Evolutionary conservation across 768 basidiomycete species (phyloP).

Genomic region (Leccinum aurantiacum): DNA sequence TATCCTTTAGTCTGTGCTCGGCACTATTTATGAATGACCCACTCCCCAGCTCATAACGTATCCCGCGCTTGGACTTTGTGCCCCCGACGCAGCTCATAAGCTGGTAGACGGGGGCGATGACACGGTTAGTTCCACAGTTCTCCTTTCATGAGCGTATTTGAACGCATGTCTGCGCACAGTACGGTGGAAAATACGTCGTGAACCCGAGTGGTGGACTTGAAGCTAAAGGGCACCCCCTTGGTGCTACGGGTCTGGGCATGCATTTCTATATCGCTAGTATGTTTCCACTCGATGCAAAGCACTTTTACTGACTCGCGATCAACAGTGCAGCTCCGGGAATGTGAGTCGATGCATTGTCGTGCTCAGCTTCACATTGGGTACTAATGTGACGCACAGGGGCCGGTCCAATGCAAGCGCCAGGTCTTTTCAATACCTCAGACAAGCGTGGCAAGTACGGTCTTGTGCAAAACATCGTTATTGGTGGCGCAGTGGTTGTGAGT

Average conservation of each 20-base stretch:
- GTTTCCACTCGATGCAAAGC: slow-evolving; percentile 20
- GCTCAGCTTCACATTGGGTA: not conserved
- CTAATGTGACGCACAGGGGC: slow-evolving; percentile 66
- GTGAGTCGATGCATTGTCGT: slow-evolving; percentile 34
- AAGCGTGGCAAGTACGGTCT: slow-evolving; percentile 76
- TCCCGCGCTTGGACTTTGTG: slow-evolving; percentile 74
- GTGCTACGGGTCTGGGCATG: slow-evolving; percentile 83
- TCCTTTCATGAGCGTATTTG: not conserved
- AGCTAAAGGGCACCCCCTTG: slow-evolving; percentile 86
- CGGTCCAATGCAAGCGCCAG: slow-evolving; percentile 79
- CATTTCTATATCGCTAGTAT: slow-evolving; percentile 82
- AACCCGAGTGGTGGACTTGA: slow-evolving; percentile 86
- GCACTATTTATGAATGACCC: not conserved
- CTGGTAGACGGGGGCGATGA: slow-evolving; percentile 76
- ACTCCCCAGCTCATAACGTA: slow-evolving; percentile 69
- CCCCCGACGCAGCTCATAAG: slow-evolving; percentile 64
- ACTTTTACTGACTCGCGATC: slow-evolving; percentile 3
- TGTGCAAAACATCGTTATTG: slow-evolving; percentile 82
- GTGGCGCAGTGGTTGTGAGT: slow-evolving; percentile 76
- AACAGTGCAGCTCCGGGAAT: slow-evolving; percentile 73
- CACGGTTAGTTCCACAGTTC: slow-evolving; percentile 50
- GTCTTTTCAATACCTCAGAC: slow-evolving; percentile 60
- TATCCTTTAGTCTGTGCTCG: not conserved
- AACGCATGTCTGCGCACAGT: slow-evolving; percentile 39
- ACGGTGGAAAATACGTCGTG: slow-evolving; percentile 81